Percentiles rank a stretch among this genome's conserved stretches.
Conservation (phyloP, 179 eudicot genomes). For the Camellia oleifera region DNA sequence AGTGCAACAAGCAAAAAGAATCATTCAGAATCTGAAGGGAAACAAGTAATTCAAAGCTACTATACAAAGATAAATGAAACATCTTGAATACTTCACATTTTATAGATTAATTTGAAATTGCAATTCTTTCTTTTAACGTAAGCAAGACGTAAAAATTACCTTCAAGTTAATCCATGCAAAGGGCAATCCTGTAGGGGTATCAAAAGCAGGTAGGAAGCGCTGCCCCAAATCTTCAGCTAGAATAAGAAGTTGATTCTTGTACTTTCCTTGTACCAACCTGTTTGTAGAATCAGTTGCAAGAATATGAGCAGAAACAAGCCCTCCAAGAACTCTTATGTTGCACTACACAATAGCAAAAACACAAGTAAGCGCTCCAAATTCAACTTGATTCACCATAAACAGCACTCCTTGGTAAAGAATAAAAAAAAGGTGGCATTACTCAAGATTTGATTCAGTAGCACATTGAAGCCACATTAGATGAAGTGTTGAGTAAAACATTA, state of each 20-base stretch:
- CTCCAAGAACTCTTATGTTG: constrained; percentile 99
- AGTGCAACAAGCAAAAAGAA: background rate
- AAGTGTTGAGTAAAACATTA: background rate
- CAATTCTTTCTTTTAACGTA: background rate
- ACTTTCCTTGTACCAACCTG: constrained; percentile 83
- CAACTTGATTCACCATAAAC: constrained; percentile 2
- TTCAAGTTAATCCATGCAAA: constrained; percentile 98
- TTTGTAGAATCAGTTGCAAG: constrained; percentile 94
- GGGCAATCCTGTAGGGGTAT: constrained; percentile 90
- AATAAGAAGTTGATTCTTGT: constrained; percentile 71
- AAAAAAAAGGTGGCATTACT: background rate
- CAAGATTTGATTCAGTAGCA: background rate
- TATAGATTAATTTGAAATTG: background rate
- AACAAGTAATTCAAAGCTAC: background rate
- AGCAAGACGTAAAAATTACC: constrained; percentile 43
- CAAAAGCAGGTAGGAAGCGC: constrained; percentile 84
- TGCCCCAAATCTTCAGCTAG: constrained; percentile 87
- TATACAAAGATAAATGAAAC: background rate
- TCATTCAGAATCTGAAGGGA: background rate
- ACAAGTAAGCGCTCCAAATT: constrained; percentile 24
- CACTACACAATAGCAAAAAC: constrained; percentile 70
- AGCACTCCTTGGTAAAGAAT: background rate
- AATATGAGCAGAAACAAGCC: constrained; percentile 99
- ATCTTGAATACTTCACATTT: background rate
- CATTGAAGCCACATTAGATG: constrained; percentile 2